phyloP scores from a whole-genome alignment of 257 asterid genomes.

The Solanum etuberosum region DNA sequence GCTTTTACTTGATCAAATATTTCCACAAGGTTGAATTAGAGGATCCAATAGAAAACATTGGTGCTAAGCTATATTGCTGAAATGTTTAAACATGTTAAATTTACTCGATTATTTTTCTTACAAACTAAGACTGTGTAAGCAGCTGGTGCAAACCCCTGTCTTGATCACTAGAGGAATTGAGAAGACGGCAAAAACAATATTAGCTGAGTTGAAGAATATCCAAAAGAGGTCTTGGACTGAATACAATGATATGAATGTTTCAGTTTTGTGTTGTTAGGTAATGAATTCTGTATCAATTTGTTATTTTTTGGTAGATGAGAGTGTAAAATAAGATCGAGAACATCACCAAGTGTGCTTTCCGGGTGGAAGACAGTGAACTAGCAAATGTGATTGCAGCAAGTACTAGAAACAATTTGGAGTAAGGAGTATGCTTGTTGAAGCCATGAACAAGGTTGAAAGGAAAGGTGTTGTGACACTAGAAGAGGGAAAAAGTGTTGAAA shows the following conservation, averaged over 20 bases:
- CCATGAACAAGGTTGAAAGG: constrained; percentile 85
- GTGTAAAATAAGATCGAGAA: neutral
- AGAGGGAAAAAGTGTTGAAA: constrained; percentile 88
- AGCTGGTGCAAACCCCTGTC: constrained; percentile 92
- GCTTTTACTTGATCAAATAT: neutral
- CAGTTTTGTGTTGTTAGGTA: neutral
- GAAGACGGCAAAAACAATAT: constrained; percentile 76
- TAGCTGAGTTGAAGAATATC: constrained; percentile 64
- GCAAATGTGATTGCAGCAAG: constrained; percentile 98
- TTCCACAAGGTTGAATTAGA: constrained; percentile 70
- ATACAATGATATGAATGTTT: neutral
- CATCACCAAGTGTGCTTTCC: neutral
- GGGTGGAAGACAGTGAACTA: constrained; percentile 89
- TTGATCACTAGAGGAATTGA: constrained; percentile 88
- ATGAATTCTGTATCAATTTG: neutral
- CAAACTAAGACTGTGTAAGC: neutral
- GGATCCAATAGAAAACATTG: constrained; percentile 93
- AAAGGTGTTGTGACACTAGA: constrained; percentile 93
- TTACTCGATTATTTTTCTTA: neutral
- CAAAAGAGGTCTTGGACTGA: constrained; percentile 59
- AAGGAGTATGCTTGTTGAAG: constrained; percentile 86
- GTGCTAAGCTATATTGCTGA: constrained; percentile 48
- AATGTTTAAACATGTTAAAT: neutral
- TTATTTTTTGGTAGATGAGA: neutral
- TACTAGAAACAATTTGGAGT: constrained; percentile 87